phyloP scores from a whole-genome alignment of 1,284 basidiomycete genomes.

The Tremellales sp. region DNA sequence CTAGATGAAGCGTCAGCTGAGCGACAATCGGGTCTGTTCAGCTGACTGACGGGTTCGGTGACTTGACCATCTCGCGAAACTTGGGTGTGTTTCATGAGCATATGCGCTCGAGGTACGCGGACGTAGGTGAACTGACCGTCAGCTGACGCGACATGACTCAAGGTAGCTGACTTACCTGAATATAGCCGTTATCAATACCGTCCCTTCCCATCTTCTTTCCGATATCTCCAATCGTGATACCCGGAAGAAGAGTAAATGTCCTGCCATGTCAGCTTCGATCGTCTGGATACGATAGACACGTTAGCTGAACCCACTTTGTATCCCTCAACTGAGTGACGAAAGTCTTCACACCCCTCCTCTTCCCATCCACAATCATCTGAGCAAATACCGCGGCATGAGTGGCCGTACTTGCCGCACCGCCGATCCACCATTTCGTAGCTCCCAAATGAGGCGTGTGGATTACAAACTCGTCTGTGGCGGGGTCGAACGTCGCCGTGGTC shows the following conservation, averaged over 20 bases:
- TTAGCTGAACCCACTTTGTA: constrained; percentile 47
- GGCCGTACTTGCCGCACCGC: constrained; percentile 56
- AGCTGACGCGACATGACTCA: not conserved
- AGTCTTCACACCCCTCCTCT: constrained; percentile 56
- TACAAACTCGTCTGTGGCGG: constrained; percentile 54
- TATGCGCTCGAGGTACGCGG: constrained; percentile 55
- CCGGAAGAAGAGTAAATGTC: constrained; percentile 51
- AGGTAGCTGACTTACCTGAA: constrained; percentile 17
- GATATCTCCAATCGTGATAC: constrained; percentile 57
- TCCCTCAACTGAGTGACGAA: constrained; percentile 57
- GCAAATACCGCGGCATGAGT: constrained; percentile 59
- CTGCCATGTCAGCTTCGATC: constrained; percentile 17
- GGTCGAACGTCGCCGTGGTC: constrained; percentile 57
- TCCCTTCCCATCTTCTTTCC: constrained; percentile 60
- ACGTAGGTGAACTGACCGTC: constrained; percentile 55
- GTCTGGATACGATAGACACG: constrained; percentile 1
- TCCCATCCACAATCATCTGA: constrained; percentile 55
- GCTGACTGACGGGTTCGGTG: constrained; percentile 39
- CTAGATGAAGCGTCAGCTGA: constrained; percentile 34
- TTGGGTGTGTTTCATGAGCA: constrained; percentile 61
- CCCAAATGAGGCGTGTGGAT: constrained; percentile 55
- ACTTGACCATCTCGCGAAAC: constrained; percentile 50
- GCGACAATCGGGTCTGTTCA: not conserved
- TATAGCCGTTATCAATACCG: constrained; percentile 44
- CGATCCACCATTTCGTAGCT: constrained; percentile 59